These are phyloP conservation scores for Aspergillus sclerotioniger DNA, from an alignment of 495 filamentous ascomycete species.

Conservation along the genomic window DNA sequence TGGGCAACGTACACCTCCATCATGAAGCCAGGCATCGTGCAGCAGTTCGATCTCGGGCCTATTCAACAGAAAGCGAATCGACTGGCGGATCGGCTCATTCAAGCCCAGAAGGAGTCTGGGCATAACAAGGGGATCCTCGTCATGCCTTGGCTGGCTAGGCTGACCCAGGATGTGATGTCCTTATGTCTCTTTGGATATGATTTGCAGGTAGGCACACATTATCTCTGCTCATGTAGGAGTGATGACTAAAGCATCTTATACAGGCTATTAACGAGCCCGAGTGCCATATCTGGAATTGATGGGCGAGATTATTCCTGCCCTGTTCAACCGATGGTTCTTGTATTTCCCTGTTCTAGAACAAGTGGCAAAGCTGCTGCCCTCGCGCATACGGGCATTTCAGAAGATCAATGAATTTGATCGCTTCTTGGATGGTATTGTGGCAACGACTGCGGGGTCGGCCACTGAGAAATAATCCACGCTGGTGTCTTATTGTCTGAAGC, in stretches of 20 bases:
- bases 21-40: slow-evolving; percentile 24
- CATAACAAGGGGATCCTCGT: slow-evolving; percentile 9
- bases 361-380: slow-evolving; percentile 25
- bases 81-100: slow-evolving; percentile 6
- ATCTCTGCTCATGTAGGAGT: no score
- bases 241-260: background rate
- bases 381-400: slow-evolving; percentile 23
- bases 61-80: slow-evolving; percentile 4
- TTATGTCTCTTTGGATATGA: slow-evolving; percentile 21
- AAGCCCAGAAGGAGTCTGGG: slow-evolving; percentile 6
- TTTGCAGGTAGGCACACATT: slow-evolving; percentile 11
- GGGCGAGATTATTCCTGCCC: slow-evolving; percentile 18
- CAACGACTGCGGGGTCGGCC: background rate
- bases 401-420: slow-evolving; percentile 33
- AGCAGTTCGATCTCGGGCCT: slow-evolving; percentile 1
- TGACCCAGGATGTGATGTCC: slow-evolving; percentile 16
- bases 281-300: slow-evolving; percentile 8
- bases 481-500: slow-evolving; percentile 26
- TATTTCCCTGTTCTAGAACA: slow-evolving; percentile 39
- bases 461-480: slow-evolving; percentile 3
- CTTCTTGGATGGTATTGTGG: slow-evolving; percentile 25
- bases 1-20: slow-evolving; percentile 19
- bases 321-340: slow-evolving; percentile 41
- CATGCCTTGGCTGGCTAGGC: slow-evolving; percentile 13
- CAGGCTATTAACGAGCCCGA: slow-evolving; percentile 5